phyloP scores from a whole-genome alignment of 164 flowering plant species.

The Vitis amurensis region DNA sequence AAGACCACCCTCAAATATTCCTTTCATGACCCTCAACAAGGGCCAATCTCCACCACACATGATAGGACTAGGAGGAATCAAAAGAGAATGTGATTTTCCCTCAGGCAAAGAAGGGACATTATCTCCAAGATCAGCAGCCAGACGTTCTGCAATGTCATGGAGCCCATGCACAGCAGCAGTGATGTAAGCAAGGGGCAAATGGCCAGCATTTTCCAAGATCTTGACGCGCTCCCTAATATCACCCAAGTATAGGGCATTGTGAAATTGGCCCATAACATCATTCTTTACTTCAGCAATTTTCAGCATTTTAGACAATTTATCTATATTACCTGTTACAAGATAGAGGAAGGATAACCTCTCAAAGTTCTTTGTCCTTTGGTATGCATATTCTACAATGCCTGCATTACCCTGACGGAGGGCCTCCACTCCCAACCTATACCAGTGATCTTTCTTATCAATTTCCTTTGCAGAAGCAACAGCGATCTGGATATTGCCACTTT shows the following conservation, averaged over 20 bases:
- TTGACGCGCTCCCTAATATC: constrained; percentile 76
- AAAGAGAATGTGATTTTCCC: constrained; percentile 54
- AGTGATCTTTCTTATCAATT: constrained; percentile 86
- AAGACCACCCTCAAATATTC: constrained; percentile 82
- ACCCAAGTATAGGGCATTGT: constrained; percentile 88
- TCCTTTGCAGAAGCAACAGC: constrained; percentile 85
- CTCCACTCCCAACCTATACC: constrained; percentile 89
- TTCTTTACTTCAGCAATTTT: constrained; percentile 85
- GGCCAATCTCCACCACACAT: constrained; percentile 67
- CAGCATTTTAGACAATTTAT: constrained; percentile 86
- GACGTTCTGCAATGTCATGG: constrained; percentile 59
- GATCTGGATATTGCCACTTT: constrained; percentile 86
- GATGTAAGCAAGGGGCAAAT: constrained; percentile 85
- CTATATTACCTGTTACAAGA: constrained; percentile 78
- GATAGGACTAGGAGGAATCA: constrained; percentile 78
- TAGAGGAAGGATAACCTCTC: constrained; percentile 86
- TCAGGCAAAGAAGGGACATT: constrained; percentile 53
- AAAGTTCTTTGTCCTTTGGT: constrained; percentile 89
- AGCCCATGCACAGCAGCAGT: constrained; percentile 84
- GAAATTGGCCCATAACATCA: constrained; percentile 95
- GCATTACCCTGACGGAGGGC: constrained; percentile 95
- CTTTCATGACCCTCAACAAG: constrained; percentile 63
- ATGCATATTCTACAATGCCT: constrained; percentile 87
- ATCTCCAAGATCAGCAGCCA: constrained; percentile 69
- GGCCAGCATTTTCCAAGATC: constrained; percentile 78